Base-by-base conservation (phyloP, 2,329 filamentous ascomycete genomes). In the Didymellaceae sp. region DNA sequence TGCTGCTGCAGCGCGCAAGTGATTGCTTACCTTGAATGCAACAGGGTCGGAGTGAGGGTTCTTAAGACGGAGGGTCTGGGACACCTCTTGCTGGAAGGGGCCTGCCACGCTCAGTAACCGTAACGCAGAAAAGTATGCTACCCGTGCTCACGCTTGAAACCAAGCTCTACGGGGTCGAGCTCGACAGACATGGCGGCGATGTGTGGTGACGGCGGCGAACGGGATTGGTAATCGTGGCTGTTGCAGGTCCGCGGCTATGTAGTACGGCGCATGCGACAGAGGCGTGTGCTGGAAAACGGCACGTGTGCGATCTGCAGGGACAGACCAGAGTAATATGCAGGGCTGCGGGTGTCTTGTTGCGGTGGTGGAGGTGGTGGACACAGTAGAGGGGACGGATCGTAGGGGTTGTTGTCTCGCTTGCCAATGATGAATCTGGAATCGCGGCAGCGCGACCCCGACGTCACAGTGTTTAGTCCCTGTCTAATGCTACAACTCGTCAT, bases 141-240 rank as follows among this genome's bases (percentile, higher is more conserved):
- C 8, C 26, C 35, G 26, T 52, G 59, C 88, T 71, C 82, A 97
- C 94, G 89, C 78, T 87, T 88, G 80, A 99, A 99, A 79, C 86
- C 89, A 73, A 99, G 86, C 83, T 97, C 94, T 64, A 84, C 76
- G 54, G 93, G 94, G 68, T 94, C 87, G 72, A 99, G 90, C 68
- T 96, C 90, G 79, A 99, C 88, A 66, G 93, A 95, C 94, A 97
- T 97, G 78, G 69, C 83, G 77, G 43, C 33, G 43, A 43, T 47
- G 51, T 47, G 54, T 21, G 48, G 32, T 40, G 42, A 63, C 45
- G 47, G 55, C 45, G 53, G 51, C 57, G 51, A 57, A 32, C 31
- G 52, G 54, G 28, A 45, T 70, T 72, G 60, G 67, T 70, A 70
- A 70, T 70, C 66, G 39, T 51, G 53, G 41, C 48, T 46, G 37